These are phyloP conservation scores for Castanea sativa DNA, from an alignment of 306 rosid species.

Conservation along the genomic window DNA sequence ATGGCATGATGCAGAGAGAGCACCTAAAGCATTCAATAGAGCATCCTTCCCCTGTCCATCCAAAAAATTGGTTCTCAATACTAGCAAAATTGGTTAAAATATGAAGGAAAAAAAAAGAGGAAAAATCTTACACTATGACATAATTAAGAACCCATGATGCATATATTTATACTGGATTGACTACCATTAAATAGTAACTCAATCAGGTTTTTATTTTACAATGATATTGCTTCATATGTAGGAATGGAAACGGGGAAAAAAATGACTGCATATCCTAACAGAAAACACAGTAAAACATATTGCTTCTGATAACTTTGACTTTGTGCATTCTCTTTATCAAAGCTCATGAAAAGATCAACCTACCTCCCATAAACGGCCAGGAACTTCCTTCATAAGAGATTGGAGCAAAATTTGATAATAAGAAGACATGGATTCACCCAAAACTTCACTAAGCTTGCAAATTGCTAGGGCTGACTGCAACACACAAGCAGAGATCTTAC, in stretches of 20 bases:
- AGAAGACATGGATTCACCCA: slow-evolving; percentile 82
- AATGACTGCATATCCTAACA: not conserved
- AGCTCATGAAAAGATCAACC: slow-evolving; percentile 7
- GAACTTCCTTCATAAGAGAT: slow-evolving; percentile 81
- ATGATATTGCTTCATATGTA: not conserved
- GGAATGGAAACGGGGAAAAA: not conserved
- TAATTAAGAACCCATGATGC: not conserved
- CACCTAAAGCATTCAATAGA: slow-evolving; percentile 66
- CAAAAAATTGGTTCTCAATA: slow-evolving; percentile 17
- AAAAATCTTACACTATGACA: not conserved
- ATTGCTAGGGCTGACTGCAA: slow-evolving; percentile 88
- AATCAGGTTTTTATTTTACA: not conserved
- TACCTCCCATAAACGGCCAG: slow-evolving; percentile 99
- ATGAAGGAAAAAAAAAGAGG: not conserved
- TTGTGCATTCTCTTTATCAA: not conserved
- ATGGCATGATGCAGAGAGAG: slow-evolving; percentile 80
- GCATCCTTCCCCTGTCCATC: slow-evolving; percentile 86
- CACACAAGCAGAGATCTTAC: slow-evolving; percentile 23
- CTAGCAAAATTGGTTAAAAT: not conserved
- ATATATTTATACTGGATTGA: not conserved
- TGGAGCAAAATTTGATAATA: slow-evolving; percentile 67
- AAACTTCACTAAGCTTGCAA: slow-evolving; percentile 82
- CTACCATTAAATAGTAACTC: not conserved
- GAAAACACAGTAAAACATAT: not conserved
- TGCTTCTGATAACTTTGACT: not conserved